Conservation (phyloP, 495 filamentous ascomycete genomes). For the Trichoderma orchidacearum region DNA sequence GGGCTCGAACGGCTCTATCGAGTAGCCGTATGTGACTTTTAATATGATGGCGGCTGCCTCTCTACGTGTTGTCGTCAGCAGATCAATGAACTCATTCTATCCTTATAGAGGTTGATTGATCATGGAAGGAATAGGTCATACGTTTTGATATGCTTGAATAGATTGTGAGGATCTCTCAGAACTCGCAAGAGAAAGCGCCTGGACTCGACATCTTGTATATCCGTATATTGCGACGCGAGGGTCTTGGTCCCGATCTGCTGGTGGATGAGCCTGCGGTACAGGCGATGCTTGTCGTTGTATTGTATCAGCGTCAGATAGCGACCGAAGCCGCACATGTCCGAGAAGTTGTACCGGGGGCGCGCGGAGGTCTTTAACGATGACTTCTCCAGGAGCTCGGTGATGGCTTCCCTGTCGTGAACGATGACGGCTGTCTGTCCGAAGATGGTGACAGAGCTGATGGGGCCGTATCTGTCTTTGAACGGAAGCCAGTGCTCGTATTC, state of each 20-base stretch:
- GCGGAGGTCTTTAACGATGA: constrained; percentile 6
- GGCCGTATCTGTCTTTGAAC: constrained; percentile 11
- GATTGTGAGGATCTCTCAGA: constrained; percentile 14
- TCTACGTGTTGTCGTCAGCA: neutral
- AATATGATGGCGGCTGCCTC: constrained; percentile 26
- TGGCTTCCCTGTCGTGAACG: constrained; percentile 10
- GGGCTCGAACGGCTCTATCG: constrained; percentile 13
- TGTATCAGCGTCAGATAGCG: too few relatives aligned
- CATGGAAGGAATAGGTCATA: neutral
- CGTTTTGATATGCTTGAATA: constrained; percentile 23
- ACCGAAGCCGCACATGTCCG: neutral
- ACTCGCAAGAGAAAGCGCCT: constrained; percentile 20
- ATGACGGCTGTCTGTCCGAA: constrained; percentile 10
- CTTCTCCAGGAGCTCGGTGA: constrained; percentile 8
- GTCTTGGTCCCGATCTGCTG: neutral
- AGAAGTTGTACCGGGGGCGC: neutral
- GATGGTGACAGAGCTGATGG: constrained; percentile 10
- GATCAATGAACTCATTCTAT: too few relatives aligned
- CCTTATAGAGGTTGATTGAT: too few relatives aligned
- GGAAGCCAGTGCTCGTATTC: constrained; percentile 7
- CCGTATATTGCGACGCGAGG: constrained; percentile 8
- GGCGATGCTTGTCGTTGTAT: neutral
- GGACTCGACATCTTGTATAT: constrained; percentile 21
- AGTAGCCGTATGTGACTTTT: constrained; percentile 31
- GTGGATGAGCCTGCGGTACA: neutral